Evolutionary conservation across 169 alveolate species (phyloP).

Genomic region (Plasmodium gallinaceum): DNA sequence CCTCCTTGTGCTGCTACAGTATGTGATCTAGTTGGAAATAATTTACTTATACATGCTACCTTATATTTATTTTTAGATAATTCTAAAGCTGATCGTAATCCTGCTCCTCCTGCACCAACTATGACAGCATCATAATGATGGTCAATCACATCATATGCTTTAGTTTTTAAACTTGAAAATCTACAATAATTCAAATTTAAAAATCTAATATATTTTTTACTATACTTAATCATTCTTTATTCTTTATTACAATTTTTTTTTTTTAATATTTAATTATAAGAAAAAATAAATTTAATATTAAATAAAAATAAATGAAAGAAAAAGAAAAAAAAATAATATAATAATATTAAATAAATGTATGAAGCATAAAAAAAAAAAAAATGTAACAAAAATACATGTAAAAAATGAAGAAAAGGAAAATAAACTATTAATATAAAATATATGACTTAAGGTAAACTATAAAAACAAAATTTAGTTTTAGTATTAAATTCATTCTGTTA

Average conservation of each 20-base stretch:
- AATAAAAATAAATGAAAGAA: not conserved
- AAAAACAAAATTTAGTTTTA: too few species aligned
- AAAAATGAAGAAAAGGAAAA: too few species aligned
- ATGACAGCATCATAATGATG: constrained; percentile 97
- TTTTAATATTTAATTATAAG: not conserved
- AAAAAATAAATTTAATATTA: not conserved
- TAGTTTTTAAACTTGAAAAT: constrained; percentile 35
- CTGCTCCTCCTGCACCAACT: constrained; percentile 99
- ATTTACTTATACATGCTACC: constrained; percentile 95
- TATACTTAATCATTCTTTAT: constrained; percentile 5
- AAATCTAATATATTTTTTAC: constrained; percentile 13
- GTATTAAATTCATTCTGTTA: too few species aligned
- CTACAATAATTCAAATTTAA: constrained; percentile 1
- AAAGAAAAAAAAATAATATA: not conserved
- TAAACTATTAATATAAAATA: too few species aligned
- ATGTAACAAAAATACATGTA: too few species aligned
- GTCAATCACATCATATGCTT: constrained; percentile 91
- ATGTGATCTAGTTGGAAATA: constrained; percentile 98
- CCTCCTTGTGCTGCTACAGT: constrained; percentile 99
- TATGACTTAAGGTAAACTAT: too few species aligned
- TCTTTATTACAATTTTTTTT: not conserved
- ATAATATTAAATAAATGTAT: too few species aligned
- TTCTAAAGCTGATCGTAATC: constrained; percentile 97
- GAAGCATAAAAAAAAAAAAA: too few species aligned
- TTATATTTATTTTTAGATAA: constrained; percentile 89